Evolutionary conservation across 2,329 filamentous ascomycete genomes (phyloP).

Genomic region (Colletotrichum magnum): DNA sequence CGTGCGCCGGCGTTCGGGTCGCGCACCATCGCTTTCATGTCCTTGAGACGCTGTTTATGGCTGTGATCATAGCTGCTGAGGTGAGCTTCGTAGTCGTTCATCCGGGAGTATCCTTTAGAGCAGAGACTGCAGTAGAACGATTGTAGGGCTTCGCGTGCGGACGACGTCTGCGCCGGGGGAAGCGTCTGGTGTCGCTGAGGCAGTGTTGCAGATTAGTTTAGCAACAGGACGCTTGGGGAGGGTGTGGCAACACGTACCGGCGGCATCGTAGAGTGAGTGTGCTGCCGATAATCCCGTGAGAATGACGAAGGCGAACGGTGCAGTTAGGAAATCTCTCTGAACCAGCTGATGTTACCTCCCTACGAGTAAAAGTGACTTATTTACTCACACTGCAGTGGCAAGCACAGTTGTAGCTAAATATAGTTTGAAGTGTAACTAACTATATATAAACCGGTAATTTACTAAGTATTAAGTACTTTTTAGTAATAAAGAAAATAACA

Average conservation of each 20-base stretch:
- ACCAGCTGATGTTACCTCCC: no score
- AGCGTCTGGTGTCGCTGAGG: slow-evolving; percentile 69
- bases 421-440: no score
- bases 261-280: slow-evolving; percentile 59
- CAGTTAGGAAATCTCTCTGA: no score
- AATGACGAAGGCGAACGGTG: no score
- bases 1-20: slow-evolving; percentile 76
- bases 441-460: no score
- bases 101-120: slow-evolving; percentile 93
- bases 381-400: no score
- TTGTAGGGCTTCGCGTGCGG: slow-evolving; percentile 81
- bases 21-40: slow-evolving; percentile 87
- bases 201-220: background rate
- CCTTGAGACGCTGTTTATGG: slow-evolving; percentile 90
- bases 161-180: slow-evolving; percentile 70
- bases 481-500: no score
- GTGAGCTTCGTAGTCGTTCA: slow-evolving; percentile 97
- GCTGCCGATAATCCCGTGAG: no score
- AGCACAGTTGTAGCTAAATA: no score
- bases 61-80: slow-evolving; percentile 95
- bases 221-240: background rate
- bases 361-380: no score
- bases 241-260: slow-evolving; percentile 66
- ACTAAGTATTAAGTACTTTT: no score
- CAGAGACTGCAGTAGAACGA: slow-evolving; percentile 91